These are phyloP conservation scores for Ceratocystis destructans DNA, from an alignment of 2,329 filamentous ascomycete species.

Conservation along the genomic window DNA sequence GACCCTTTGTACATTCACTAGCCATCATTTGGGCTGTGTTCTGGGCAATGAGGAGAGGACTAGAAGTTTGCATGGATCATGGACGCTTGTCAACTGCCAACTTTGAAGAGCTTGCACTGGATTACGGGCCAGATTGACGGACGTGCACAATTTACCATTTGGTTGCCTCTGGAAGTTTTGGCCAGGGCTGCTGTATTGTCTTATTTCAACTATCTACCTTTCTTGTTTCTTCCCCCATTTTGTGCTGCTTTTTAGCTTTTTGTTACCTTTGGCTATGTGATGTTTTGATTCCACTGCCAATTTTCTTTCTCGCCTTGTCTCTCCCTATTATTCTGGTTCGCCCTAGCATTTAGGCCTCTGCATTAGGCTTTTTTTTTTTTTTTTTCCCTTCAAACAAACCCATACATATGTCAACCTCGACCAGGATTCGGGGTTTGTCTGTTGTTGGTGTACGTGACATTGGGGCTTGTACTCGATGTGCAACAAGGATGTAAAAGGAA, in stretches of 20 bases:
- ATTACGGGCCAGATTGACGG: neutral
- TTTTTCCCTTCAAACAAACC: neutral
- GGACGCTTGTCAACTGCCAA: neutral
- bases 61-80: neutral
- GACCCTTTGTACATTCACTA: neutral
- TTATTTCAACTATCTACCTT: constrained; percentile 15
- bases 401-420: neutral
- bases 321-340: too few species aligned
- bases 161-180: neutral
- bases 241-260: constrained; percentile 16
- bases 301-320: too few species aligned
- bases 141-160: neutral
- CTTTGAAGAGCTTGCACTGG: neutral
- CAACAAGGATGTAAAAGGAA: neutral
- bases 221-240: constrained; percentile 23
- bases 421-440: neutral
- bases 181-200: neutral
- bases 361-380: too few species aligned
- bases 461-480: neutral
- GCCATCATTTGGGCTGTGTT: neutral
- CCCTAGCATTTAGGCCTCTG: too few species aligned
- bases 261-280: neutral
- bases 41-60: neutral
- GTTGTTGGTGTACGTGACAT: neutral
- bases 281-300: neutral